Evolutionary conservation across 768 basidiomycete genomes (phyloP).

Genomic region (Mycena albidolilacea): DNA sequence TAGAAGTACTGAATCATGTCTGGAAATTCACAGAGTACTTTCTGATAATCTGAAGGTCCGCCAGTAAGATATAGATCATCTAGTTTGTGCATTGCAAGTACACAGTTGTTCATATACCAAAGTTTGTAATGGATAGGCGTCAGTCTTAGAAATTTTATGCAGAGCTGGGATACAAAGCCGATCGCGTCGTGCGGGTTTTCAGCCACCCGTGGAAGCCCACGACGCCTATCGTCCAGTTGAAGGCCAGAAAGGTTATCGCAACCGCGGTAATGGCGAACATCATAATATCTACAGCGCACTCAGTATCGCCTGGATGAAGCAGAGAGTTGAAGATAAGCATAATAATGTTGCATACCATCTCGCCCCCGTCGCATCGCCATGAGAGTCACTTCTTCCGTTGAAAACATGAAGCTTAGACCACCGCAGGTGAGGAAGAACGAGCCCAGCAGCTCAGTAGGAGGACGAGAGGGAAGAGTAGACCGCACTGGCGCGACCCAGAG

Average conservation of each 20-base stretch:
- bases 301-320: not conserved
- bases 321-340: not conserved
- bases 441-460: slow-evolving; percentile 93
- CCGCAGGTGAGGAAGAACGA: slow-evolving; percentile 91
- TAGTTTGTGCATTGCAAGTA: too few species aligned
- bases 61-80: too few species aligned
- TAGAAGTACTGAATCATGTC: too few species aligned
- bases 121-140: too few species aligned
- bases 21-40: too few species aligned
- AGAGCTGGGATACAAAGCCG: slow-evolving; percentile 51
- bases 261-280: slow-evolving; percentile 91
- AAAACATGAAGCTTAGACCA: slow-evolving; percentile 91
- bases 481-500: slow-evolving; percentile 89
- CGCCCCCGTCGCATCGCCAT: slow-evolving; percentile 93
- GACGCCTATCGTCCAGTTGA: slow-evolving; percentile 85
- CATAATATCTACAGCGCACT: slow-evolving; percentile 76
- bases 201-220: slow-evolving; percentile 90
- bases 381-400: slow-evolving; percentile 90
- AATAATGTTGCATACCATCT: slow-evolving; percentile 70
- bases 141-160: slow-evolving; percentile 28
- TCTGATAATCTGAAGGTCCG: too few species aligned
- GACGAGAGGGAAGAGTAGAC: slow-evolving; percentile 89
- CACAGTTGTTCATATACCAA: too few species aligned
- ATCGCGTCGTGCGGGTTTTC: slow-evolving; percentile 57
- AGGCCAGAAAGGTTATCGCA: slow-evolving; percentile 88